phyloP scores from a whole-genome alignment of 768 basidiomycete genomes.

The Exidia glandulosa region DNA sequence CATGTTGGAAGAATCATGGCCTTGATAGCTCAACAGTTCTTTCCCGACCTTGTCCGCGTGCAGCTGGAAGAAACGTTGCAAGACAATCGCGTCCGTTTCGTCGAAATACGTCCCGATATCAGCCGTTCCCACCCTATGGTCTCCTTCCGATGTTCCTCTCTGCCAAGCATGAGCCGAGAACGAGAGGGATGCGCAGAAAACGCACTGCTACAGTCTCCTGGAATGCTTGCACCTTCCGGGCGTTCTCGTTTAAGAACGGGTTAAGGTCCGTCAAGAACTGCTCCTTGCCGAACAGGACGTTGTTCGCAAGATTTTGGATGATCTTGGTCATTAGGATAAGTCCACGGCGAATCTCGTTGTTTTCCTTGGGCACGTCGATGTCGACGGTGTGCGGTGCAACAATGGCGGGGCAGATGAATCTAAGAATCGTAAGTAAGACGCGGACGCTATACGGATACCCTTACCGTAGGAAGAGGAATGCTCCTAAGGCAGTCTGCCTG shows the following conservation, averaged over 20 bases:
- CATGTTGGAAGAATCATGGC: constrained; percentile 37
- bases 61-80: constrained; percentile 76
- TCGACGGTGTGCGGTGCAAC: constrained; percentile 80
- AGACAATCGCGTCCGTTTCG: constrained; percentile 71
- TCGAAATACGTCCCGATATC: constrained; percentile 53
- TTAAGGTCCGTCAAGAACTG: constrained; percentile 66
- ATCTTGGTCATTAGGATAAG: constrained; percentile 84
- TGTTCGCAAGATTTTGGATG: constrained; percentile 88
- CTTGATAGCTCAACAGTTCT: constrained; percentile 65
- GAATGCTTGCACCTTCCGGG: not conserved
- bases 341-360: constrained; percentile 54
- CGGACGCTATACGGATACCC: constrained; percentile 10
- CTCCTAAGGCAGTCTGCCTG: constrained; percentile 73
- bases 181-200: not conserved
- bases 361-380: constrained; percentile 61
- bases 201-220: constrained; percentile 38
- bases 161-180: not conserved
- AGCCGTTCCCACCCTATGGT: constrained; percentile 48
- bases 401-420: constrained; percentile 86
- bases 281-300: constrained; percentile 88
- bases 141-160: constrained; percentile 11
- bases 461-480: constrained; percentile 86
- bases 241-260: constrained; percentile 53
- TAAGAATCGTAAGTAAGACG: constrained; percentile 16
- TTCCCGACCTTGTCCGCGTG: constrained; percentile 84